phyloP scores from a whole-genome alignment of 1,284 basidiomycete genomes.

The Cronartium quercuum region DNA sequence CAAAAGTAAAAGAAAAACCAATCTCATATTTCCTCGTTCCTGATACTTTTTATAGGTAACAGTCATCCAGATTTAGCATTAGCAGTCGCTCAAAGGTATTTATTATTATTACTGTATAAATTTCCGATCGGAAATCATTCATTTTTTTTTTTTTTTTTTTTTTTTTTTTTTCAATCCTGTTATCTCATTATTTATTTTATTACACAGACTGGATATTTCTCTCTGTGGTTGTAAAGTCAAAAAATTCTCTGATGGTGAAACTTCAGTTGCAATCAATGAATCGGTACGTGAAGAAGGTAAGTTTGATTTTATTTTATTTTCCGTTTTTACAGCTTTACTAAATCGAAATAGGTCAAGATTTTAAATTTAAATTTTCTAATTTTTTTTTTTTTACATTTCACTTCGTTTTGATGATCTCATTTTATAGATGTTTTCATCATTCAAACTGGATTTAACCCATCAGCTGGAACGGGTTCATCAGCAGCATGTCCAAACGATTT shows the following conservation, averaged over 20 bases:
- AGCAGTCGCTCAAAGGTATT: slow-evolving; percentile 82
- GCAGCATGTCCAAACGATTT: slow-evolving; percentile 49
- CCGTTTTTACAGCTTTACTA: not conserved
- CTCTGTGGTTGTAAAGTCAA: slow-evolving; percentile 85
- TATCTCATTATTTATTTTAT: not conserved
- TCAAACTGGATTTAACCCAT: slow-evolving; percentile 55
- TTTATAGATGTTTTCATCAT: slow-evolving; percentile 79
- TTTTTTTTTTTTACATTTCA: slow-evolving; percentile 44
- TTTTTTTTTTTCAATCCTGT: slow-evolving; percentile 50
- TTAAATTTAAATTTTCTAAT: not conserved
- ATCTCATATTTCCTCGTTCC: not conserved
- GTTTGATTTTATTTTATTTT: slow-evolving; percentile 43
- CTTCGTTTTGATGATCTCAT: not conserved
- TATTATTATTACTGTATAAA: not conserved
- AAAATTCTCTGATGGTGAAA: slow-evolving; percentile 92
- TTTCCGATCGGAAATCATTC: slow-evolving; percentile 50
- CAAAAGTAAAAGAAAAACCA: not conserved
- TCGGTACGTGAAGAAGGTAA: slow-evolving; percentile 80
- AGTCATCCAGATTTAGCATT: slow-evolving; percentile 95
- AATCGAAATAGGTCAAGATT: not conserved
- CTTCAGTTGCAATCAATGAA: slow-evolving; percentile 57
- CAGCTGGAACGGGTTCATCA: slow-evolving; percentile 40
- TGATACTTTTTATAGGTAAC: slow-evolving; percentile 63
- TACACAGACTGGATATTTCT: slow-evolving; percentile 71
- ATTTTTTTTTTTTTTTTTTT: slow-evolving; percentile 52